These are phyloP conservation scores for Botrytis elliptica DNA, from an alignment of 2,329 filamentous ascomycete genomes.

Conservation along the genomic window DNA sequence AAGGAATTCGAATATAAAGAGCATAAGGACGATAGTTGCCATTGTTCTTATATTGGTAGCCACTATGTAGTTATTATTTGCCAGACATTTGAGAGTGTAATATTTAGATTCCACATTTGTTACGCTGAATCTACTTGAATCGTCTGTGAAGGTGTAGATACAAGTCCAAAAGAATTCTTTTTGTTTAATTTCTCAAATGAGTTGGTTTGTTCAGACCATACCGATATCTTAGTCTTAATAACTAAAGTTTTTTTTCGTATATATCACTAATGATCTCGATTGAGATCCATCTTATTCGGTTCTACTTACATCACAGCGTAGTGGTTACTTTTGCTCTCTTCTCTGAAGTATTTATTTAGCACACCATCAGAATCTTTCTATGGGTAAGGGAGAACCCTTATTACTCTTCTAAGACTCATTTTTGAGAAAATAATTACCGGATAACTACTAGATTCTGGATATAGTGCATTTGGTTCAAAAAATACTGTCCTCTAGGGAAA, in stretches of 20 bases:
- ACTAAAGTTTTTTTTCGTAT: too few relatives aligned
- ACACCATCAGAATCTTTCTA: not conserved
- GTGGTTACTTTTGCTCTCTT: not conserved
- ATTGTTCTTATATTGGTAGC: not conserved
- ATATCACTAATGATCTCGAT: too few relatives aligned
- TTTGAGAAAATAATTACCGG: accelerated
- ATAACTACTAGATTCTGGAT: not conserved
- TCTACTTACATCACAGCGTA: not conserved
- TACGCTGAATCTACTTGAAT: not conserved
- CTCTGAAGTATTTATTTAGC: accelerated
- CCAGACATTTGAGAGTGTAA: not conserved
- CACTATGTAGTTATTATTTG: accelerated
- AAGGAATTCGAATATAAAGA: not conserved
- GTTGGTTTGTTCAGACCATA: too few relatives aligned
- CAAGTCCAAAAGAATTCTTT: accelerated
- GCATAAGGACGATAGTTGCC: not conserved
- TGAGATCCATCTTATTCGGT: too few relatives aligned
- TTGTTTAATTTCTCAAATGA: not conserved
- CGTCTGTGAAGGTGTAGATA: not conserved
- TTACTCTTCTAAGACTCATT: too few relatives aligned
- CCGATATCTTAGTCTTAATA: accelerated
- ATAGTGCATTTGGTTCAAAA: not conserved
- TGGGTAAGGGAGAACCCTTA: not conserved
- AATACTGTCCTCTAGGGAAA: accelerated
- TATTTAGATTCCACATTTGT: accelerated